Evolutionary conservation across 2,329 filamentous ascomycete genomes (phyloP).

Genomic region (Gaeumannomyces tritici): DNA sequence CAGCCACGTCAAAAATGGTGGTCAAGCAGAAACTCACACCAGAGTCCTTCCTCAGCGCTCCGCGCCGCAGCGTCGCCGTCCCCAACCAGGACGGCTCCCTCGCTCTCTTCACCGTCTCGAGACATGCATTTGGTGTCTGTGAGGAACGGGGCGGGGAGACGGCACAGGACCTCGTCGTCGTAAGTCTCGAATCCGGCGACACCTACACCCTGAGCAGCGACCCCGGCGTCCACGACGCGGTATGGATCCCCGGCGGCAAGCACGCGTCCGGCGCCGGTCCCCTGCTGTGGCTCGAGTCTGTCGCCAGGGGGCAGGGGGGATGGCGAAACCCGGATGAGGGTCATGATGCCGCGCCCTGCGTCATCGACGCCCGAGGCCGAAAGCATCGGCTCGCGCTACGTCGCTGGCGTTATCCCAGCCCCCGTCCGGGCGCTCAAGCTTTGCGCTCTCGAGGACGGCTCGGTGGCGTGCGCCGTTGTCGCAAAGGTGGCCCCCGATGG

Average conservation of each 20-base stretch:
- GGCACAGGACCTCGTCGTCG: constrained; percentile 22
- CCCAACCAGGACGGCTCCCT: constrained; percentile 26
- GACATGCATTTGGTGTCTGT: constrained; percentile 19
- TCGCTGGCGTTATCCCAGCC: constrained; percentile 20
- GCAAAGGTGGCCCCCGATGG: constrained; percentile 22
- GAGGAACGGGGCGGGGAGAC: constrained; percentile 8
- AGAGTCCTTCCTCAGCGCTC: constrained; percentile 12
- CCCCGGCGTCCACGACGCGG: constrained; percentile 19
- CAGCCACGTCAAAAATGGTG: constrained; percentile 4
- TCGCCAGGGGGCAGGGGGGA: constrained; percentile 14
- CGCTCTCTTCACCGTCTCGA: constrained; percentile 25
- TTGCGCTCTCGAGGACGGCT: constrained; percentile 21
- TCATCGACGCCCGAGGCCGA: constrained; percentile 11
- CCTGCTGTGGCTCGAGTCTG: constrained; percentile 21
- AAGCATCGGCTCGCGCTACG: constrained; percentile 6
- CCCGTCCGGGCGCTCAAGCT: constrained; percentile 23
- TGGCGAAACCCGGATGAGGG: neutral
- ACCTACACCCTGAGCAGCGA: constrained; percentile 16
- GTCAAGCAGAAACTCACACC: constrained; percentile 13
- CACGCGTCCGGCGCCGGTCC: constrained; percentile 8
- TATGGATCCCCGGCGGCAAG: constrained; percentile 24
- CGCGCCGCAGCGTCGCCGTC: constrained; percentile 16
- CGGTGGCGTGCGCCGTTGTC: constrained; percentile 23
- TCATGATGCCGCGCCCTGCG: constrained; percentile 17
- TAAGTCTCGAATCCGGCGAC: constrained; percentile 20